Percentiles rank a stretch among this genome's conserved stretches.
These are phyloP conservation scores for Sphaerostilbella broomeana DNA, from an alignment of 2,329 filamentous ascomycete species.

Conservation along the genomic window DNA sequence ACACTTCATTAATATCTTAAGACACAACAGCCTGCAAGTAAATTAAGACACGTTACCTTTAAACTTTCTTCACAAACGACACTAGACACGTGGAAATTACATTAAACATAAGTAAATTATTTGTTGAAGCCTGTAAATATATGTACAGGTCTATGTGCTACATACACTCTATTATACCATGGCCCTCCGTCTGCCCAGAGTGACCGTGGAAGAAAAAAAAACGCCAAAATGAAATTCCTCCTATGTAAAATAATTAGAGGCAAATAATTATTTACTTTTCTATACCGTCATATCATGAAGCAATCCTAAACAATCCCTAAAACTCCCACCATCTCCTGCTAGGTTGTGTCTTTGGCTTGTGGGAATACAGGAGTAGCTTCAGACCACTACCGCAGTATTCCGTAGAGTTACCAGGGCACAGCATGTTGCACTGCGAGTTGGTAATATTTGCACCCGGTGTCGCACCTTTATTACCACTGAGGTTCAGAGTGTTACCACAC, in stretches of 20 bases:
- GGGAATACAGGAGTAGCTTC: conserved; percentile 27
- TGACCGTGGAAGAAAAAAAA: background rate
- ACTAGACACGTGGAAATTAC: too few species aligned
- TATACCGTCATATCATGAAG: background rate
- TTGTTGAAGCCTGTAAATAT: too few species aligned
- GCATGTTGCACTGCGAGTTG: conserved; percentile 25
- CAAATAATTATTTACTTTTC: background rate
- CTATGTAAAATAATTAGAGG: background rate
- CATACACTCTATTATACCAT: background rate
- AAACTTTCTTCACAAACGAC: too few species aligned
- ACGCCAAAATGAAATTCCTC: background rate
- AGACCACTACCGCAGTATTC: conserved; percentile 26
- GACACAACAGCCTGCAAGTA: too few species aligned
- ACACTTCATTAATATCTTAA: too few species aligned
- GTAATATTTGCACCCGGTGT: conserved; percentile 25
- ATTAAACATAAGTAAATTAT: too few species aligned
- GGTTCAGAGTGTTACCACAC: conserved; percentile 28
- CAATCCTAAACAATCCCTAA: too few species aligned
- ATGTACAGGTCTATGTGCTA: too few species aligned
- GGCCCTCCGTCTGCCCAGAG: background rate
- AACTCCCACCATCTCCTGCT: background rate
- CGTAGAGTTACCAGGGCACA: conserved; percentile 28
- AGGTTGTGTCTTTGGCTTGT: background rate
- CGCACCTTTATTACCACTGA: conserved; percentile 19
- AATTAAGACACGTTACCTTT: too few species aligned